Base-by-base conservation (phyloP, 2,329 filamentous ascomycete genomes). In the Phialophora expanda region DNA sequence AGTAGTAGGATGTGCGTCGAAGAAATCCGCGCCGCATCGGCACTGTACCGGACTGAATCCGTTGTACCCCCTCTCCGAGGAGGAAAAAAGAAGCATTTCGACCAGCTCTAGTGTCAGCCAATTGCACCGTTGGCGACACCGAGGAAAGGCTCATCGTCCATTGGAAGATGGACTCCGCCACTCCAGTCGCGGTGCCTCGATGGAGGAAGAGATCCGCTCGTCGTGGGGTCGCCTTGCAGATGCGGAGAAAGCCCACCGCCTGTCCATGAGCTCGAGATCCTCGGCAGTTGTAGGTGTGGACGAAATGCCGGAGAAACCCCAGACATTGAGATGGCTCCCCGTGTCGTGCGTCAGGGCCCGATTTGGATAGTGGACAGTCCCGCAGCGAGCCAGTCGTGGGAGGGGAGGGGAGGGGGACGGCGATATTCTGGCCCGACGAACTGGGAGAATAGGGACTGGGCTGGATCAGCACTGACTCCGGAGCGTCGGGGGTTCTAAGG, bases 211-310 rank as follows among this genome's bases (percentile, higher is more conserved):
- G 58, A 61, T 56, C 12, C 38, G 34, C 34, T 53, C 30, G 30
- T 54, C 57, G 63, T 65, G 63, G 63, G 58, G 63, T 57, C 50
- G 14, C n/a, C 41, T 22, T 53, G 46, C 50, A 30, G 32, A 32
- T 61, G 55, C 66, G 66, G 66, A 67, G 62, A 67, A 64, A 44
- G 41, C 66, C 66, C 62, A 65, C 56, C n/a, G 12, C 46, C 46
- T 17, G 30, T 26, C 34, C 2, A 20, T 41, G 38, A 44, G 28
- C 38, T 34, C 24, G 22, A 38, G 55, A 51, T 61, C 55, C 34
- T 68, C 66, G 66, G 66, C 66, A 68, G 66, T 68, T 65, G 60
- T 60, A 28, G 17, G 22, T 34, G 44, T 44, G 41, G 62, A 60
- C 34, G 34, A 56, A n/a, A 46, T 28, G 24, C 59, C 59, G 64